These are phyloP conservation scores for Taxillus chinensis DNA, from an alignment of 164 flowering plant species.

Conservation along the genomic window DNA sequence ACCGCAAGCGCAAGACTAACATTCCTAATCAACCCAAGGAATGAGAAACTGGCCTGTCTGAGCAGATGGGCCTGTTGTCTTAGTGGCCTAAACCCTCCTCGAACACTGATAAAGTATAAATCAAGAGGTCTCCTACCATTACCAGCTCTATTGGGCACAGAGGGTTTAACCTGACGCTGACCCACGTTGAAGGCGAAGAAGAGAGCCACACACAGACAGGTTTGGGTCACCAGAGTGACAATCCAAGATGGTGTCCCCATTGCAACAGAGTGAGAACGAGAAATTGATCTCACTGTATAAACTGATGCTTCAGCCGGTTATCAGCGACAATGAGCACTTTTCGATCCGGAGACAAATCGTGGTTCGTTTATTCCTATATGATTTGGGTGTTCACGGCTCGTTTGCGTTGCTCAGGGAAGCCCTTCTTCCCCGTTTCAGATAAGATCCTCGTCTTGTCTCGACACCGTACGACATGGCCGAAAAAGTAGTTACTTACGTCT, in stretches of 20 bases:
- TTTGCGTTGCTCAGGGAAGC: no score
- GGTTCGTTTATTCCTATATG: no score
- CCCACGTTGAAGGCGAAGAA: constrained; percentile 38
- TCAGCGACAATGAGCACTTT: not conserved
- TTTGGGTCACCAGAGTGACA: constrained; percentile 39
- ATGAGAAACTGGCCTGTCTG: constrained; percentile 30
- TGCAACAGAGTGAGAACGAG: not conserved
- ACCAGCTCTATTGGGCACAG: not conserved
- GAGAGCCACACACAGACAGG: constrained; percentile 35
- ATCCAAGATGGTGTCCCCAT: constrained; percentile 41
- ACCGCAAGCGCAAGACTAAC: no score
- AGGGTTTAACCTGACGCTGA: constrained; percentile 17
- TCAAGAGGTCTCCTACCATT: constrained; percentile 16
- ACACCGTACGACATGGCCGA: no score
- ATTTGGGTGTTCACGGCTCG: no score
- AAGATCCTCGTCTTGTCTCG: no score
- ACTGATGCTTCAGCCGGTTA: no score
- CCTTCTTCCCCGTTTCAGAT: no score
- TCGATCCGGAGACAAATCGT: not conserved
- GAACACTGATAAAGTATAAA: constrained; percentile 46
- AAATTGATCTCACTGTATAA: no score
- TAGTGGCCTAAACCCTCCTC: constrained; percentile 40
- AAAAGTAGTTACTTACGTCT: no score
- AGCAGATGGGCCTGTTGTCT: constrained; percentile 46
- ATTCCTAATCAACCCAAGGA: not conserved